Percentiles rank a stretch among this genome's conserved stretches.
phyloP scores from a whole-genome alignment of 108 stramenopile species.

The Nitzschia sp. region DNA sequence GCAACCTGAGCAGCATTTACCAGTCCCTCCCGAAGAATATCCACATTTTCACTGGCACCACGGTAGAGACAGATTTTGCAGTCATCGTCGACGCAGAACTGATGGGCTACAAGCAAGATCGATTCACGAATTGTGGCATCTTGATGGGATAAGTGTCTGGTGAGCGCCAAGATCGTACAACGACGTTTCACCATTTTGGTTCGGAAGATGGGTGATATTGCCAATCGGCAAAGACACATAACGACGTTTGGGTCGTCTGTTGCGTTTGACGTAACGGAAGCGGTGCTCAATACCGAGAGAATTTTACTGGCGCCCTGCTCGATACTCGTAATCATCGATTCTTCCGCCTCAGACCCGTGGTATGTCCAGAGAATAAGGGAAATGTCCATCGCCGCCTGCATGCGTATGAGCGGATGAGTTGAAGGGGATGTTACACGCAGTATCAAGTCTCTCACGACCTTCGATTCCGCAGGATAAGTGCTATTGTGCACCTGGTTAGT shows the following conservation, averaged over 20 bases:
- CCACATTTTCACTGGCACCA: background rate
- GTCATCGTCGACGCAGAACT: background rate
- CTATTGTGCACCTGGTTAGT: no score
- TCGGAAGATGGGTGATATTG: background rate
- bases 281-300: constrained; percentile 10
- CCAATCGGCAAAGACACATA: background rate
- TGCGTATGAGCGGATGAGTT: background rate
- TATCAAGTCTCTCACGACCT: no score
- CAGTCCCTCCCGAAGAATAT: constrained; percentile 4
- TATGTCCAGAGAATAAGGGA: background rate
- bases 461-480: no score
- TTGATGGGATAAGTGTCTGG: background rate
- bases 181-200: constrained; percentile 22
- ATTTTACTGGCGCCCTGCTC: background rate
- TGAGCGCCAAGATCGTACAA: background rate
- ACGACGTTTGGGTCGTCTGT: background rate
- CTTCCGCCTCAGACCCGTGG: background rate
- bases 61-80: background rate
- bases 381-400: background rate
- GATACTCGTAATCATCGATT: background rate
- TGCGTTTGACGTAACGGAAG: background rate
- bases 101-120: background rate
- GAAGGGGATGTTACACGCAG: background rate
- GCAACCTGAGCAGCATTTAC: background rate
- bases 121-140: background rate